These are phyloP conservation scores for Persicaria maculosa DNA, from an alignment of 148 eudicot genomes.

Conservation along the genomic window DNA sequence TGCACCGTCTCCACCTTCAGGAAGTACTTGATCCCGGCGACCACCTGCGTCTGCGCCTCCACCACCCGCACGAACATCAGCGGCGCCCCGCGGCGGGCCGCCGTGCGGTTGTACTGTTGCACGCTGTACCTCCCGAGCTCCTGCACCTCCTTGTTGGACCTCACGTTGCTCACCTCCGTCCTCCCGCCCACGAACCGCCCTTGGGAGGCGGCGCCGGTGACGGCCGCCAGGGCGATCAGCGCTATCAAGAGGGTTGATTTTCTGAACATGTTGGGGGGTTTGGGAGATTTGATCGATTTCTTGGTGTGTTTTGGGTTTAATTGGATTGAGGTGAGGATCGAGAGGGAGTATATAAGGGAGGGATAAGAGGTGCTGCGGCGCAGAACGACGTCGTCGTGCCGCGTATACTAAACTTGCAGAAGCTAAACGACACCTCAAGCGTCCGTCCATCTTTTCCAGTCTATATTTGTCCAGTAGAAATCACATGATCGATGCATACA, in stretches of 20 bases:
- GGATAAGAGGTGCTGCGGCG: background rate
- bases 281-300: background rate
- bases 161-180: slow-evolving; percentile 5
- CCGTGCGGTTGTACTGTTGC: background rate
- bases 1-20: slow-evolving; percentile 8
- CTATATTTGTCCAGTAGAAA: too few relatives aligned
- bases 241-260: background rate
- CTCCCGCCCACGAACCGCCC: slow-evolving; percentile 12
- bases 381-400: slow-evolving; percentile 12
- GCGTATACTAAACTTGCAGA: background rate
- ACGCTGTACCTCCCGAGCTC: slow-evolving; percentile 11
- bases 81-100: background rate
- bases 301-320: background rate
- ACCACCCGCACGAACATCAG: slow-evolving; percentile 13
- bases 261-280: background rate
- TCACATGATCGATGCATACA: too few relatives aligned
- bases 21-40: slow-evolving; percentile 14
- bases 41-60: slow-evolving; percentile 13
- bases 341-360: background rate
- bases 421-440: background rate
- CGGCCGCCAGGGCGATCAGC: background rate
- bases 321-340: background rate
- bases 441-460: background rate
- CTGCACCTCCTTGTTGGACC: slow-evolving; percentile 7
- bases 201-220: background rate